Conservation (phyloP, 2,329 filamentous ascomycete genomes). For the Ceratocystis albifundus region DNA sequence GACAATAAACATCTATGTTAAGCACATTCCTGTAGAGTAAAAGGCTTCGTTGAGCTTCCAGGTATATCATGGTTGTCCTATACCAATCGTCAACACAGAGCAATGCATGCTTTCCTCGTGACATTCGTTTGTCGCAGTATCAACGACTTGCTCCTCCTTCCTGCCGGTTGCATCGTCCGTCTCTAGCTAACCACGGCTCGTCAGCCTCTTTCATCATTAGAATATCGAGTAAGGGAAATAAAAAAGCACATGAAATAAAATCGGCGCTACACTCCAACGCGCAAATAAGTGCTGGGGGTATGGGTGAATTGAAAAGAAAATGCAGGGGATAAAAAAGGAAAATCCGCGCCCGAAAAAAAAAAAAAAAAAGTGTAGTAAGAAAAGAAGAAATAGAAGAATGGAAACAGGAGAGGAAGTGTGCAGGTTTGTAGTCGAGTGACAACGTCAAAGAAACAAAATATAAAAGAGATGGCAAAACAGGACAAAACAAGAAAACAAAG, state of each 20-base stretch:
- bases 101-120: background rate
- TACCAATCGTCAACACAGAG: background rate
- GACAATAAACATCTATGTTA: background rate
- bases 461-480: conserved; percentile 10
- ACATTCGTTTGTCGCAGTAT: background rate
- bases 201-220: conserved; percentile 5
- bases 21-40: background rate
- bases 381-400: background rate
- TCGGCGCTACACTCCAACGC: conserved; percentile 12
- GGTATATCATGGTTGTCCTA: background rate
- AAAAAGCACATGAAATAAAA: conserved; percentile 7
- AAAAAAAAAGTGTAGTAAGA: conserved; percentile 10
- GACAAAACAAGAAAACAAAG: conserved; percentile 3
- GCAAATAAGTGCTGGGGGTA: conserved; percentile 9
- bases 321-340: background rate
- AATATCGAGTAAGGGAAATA: conserved; percentile 4
- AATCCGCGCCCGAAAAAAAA: background rate
- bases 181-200: background rate
- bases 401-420: background rate
- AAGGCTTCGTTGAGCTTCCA: background rate
- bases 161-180: background rate
- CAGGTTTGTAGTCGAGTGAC: background rate
- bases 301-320: conserved; percentile 14
- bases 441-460: background rate
- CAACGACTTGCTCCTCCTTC: background rate